Evolutionary conservation across 768 basidiomycete species (phyloP), one percentile per base, ranked within the genome.

Genomic region (Roridomyces roridus): DNA sequence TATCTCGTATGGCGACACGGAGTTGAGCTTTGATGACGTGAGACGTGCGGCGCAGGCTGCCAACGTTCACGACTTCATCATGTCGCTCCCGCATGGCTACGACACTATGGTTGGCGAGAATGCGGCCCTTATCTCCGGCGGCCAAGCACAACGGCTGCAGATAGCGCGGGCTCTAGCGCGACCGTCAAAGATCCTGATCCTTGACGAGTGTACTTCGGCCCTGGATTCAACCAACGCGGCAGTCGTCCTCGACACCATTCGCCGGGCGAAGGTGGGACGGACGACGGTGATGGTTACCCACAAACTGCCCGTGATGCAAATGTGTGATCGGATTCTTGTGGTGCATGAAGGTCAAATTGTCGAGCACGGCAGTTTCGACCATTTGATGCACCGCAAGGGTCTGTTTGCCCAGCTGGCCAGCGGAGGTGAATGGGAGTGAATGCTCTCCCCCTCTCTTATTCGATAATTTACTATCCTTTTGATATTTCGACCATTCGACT

Each of bases 271-370:
- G 73, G 69, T 76, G 17, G 84, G 84, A 28, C 78, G 85, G 46
- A 91, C 91, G 46, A 88, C 88, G 37, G 71, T 92, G 57, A 85
- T 92, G 77, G 82, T 92, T 65, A 92, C 91, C 5, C 91, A 92
- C 76, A 91, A 91, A 68, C 71, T 88, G 20, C 80, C 83, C 28
- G 81, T 88, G 45, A 92, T 92, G 91, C 80, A 79, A 65, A 80
- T 85, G 78, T 92, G 91, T 70, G 90, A 92, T 67, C 79, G 88
- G 17, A 82, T 92, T 29, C 61, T 91, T 15, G 86, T 91, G 52
- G 68, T 92, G 18, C 77, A 84, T 18, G 81, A 85, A 17, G 91
- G 91, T 15, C 65, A 60, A 41, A 74, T 91, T 21, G 85, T 75
- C 2, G 90, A 91, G 71, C 73, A 87, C 54, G 89, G 88, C 29